Evolutionary conservation across 176 grass and related monocot species (phyloP).

Genomic region (Zoysia japonica): DNA sequence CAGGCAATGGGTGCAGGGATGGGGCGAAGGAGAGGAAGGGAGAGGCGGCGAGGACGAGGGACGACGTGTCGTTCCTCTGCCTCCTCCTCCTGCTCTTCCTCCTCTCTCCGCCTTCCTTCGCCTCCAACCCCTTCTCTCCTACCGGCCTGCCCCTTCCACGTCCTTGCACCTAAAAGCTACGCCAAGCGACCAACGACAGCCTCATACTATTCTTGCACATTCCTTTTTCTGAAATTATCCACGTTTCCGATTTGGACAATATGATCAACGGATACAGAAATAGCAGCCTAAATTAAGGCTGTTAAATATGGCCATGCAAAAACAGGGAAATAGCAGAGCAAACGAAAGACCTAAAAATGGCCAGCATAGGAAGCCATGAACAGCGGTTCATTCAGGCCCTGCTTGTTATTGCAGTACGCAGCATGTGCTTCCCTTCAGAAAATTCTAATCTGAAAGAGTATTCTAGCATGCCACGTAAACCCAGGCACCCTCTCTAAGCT

Average conservation of each 20-base stretch:
- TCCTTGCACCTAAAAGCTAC: slow-evolving; percentile 38
- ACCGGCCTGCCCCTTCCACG: neutral
- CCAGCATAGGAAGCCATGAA: slow-evolving; percentile 2
- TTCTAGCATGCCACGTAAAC: slow-evolving; percentile 12
- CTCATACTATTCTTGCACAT: slow-evolving; percentile 58
- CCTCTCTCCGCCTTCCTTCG: slow-evolving; percentile 24
- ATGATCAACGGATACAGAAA: neutral
- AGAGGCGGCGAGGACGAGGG: slow-evolving; percentile 42
- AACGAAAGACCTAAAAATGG: slow-evolving; percentile 25
- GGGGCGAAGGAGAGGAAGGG: slow-evolving; percentile 1
- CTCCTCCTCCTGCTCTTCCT: slow-evolving; percentile 32
- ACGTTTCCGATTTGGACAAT: neutral
- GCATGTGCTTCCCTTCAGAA: neutral
- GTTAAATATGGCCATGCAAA: neutral
- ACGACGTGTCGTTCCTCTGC: slow-evolving; percentile 38
- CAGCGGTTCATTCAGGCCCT: slow-evolving; percentile 6
- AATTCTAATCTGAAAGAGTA: neutral
- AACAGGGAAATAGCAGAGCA: neutral
- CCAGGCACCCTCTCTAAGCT: slow-evolving; percentile 33
- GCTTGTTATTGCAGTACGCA: slow-evolving; percentile 14
- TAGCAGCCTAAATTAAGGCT: slow-evolving; percentile 38
- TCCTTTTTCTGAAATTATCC: neutral
- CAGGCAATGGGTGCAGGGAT: slow-evolving; percentile 6
- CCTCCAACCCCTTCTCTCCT: slow-evolving; percentile 14
- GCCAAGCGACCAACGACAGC: slow-evolving; percentile 28